Evolutionary conservation across 345 rosid species (phyloP), one percentile per base, ranked within the genome.

Genomic region (Brassica rapa): DNA sequence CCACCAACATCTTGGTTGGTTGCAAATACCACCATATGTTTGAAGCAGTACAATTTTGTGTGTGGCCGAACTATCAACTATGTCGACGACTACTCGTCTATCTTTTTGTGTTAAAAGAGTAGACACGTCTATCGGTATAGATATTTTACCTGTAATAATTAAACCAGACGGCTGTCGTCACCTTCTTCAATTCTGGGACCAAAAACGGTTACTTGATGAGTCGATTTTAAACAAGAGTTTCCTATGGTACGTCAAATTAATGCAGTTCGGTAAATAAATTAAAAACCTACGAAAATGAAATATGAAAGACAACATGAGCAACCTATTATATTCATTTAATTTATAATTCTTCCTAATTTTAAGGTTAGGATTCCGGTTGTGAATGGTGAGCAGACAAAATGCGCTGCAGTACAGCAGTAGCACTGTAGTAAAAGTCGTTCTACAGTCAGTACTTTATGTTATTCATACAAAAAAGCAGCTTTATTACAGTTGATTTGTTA

Each of bases 341-440:
- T 10, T 21, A 21, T 33, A 30, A 21, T 21, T 66, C 3, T 66
- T 66, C 70, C 39, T 49, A 27, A 49, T 49, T 68, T 24, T 8
- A 66, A 27, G 72, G 72, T 68, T 49, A 68, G 15, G 39, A 49
- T 27, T 27, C 25, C n/a, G 39, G 24, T 49, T 27, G 35, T 24
- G 57, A 43, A 27, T 49, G 39, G 51, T 68, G 37, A 24, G 33
- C 39, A 67, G 71, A 67, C 57, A 41, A 68, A 46, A 68, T 68
- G 24, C 43, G 16, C 5, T 35, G 69, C 69, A 15, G 46, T 64
- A 8, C 15, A 59, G 32, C 32, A 57, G 62, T 57, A 3, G 46
- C 21, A 62, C 25, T 35, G 29, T 65, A 35, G 51, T 37, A 19
- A 21, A 66, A 9, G 8, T 39, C 46, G 46, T 33, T 39, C 7